Base-by-base conservation (phyloP, 768 basidiomycete species). In the Phylloporus sp. region DNA sequence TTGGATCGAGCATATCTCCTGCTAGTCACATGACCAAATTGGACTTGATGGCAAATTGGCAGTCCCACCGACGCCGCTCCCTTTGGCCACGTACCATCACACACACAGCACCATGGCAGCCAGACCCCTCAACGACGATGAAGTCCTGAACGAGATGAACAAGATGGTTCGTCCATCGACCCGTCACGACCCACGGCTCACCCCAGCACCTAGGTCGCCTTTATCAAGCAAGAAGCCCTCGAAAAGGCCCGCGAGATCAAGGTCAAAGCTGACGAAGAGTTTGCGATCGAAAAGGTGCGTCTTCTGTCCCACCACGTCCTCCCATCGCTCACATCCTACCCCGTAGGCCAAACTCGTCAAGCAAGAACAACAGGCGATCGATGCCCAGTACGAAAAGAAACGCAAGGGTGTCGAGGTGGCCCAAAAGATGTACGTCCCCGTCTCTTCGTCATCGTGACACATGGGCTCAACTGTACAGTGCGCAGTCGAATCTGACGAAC, bases 221-320 rank as follows among this genome's bases (percentile, higher is more conserved):
- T 97, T 78, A 98, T 98, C 80, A 95, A 91, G 73, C 97, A 98
- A 67, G 97, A 99, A 72, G 95, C 95, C 5, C 71, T 91, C 58
- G 95, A 99, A 76, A 99, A 99, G 74, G 95, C 93, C 1, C 78
- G 97, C 8, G 97, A 99, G 73, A 94, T 99, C 55, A 86, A 81
- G 57, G 92, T 97, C 54, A 99, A 99, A 71, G 95, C 97, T 0
- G 94, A 99, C 56, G 95, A 98, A 70, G 95, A 99, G 73, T 98
- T 98, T 66, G 89, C 95, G 18, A 98, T 99, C 59, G 97, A 99
- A 70, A 99, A 99, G 82, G 95, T 85, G 24, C 44, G n/a, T 26
- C 45, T 1, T 5, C 8, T 40, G n/a, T 28, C 41, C 44, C 23
- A 32, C 15, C 5, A 8, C 8, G 4, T 6, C 23, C 11, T n/a